Percentiles rank a stretch among this genome's conserved stretches.
Evolutionary conservation across 495 filamentous ascomycete species (phyloP).

Genomic region (Gamarada debralockiae): DNA sequence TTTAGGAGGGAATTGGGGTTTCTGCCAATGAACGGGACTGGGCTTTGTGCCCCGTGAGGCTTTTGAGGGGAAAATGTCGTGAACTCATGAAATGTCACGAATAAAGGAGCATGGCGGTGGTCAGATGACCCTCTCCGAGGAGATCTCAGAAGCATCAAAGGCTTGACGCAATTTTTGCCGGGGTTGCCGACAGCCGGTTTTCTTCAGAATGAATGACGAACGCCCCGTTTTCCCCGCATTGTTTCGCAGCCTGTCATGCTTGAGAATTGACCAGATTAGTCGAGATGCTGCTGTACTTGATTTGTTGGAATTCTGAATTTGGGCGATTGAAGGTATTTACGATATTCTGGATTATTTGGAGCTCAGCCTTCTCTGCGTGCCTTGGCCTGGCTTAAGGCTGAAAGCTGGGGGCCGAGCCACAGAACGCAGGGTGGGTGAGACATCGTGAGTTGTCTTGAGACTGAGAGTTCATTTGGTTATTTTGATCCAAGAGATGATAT

Average conservation of each 20-base stretch:
- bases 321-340: too few species aligned
- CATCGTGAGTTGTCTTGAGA: not conserved
- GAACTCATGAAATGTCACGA: too few species aligned
- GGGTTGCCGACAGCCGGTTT: not conserved
- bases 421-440: not conserved
- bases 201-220: not conserved
- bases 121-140: slow-evolving; percentile 19
- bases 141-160: slow-evolving; percentile 5
- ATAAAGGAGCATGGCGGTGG: not conserved
- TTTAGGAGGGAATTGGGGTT: too few species aligned
- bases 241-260: too few species aligned
- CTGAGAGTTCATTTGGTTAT: not conserved
- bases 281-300: too few species aligned
- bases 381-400: too few species aligned
- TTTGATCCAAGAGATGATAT: too few species aligned
- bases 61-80: not conserved
- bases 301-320: not conserved
- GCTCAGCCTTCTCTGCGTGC: too few species aligned
- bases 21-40: not conserved
- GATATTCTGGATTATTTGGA: too few species aligned
- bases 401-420: not conserved
- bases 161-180: not conserved
- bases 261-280: too few species aligned
- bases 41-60: not conserved
- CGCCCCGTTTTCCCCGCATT: too few species aligned